These are phyloP conservation scores for Globisporangium middletonii DNA, from an alignment of 352 stramenopile species.

Conservation along the genomic window DNA sequence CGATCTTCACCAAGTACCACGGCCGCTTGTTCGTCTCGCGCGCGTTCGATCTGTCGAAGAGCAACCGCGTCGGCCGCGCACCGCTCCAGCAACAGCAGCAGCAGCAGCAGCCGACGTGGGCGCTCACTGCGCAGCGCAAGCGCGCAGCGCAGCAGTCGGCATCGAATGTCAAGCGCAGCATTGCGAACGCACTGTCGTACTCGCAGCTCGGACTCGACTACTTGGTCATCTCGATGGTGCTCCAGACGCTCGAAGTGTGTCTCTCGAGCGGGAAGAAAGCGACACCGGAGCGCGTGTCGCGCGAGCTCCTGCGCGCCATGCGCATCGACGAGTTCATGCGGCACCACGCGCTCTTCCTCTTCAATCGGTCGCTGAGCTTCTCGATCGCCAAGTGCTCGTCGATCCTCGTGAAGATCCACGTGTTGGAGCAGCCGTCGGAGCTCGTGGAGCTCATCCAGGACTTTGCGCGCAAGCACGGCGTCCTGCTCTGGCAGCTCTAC, in stretches of 20 bases:
- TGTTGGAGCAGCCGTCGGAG: conserved; percentile 81
- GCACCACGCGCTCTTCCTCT: conserved; percentile 80
- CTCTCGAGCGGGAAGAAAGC: conserved; percentile 83
- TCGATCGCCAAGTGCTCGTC: conserved; percentile 82
- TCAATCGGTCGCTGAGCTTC: conserved; percentile 83
- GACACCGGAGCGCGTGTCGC: conserved; percentile 66
- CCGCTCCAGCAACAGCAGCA: conserved; percentile 22
- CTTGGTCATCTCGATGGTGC: conserved; percentile 63
- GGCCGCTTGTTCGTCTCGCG: conserved; percentile 76
- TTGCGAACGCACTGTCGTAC: conserved; percentile 74
- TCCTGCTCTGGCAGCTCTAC: conserved; percentile 81
- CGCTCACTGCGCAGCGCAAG: conserved; percentile 6
- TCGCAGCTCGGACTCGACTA: conserved; percentile 80
- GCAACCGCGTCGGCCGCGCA: conserved; percentile 57
- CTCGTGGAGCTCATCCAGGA: conserved; percentile 85
- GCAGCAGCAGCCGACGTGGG: conserved; percentile 5
- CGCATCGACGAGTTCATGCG: conserved; percentile 83
- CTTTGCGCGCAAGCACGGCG: conserved; percentile 78
- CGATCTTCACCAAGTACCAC: conserved; percentile 84
- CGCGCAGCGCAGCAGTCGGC: conserved; percentile 14
- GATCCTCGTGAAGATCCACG: conserved; percentile 83
- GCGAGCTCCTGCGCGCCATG: conserved; percentile 77
- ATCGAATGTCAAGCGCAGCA: conserved; percentile 63
- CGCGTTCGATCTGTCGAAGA: conserved; percentile 73
- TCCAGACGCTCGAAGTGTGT: conserved; percentile 83